Evolutionary conservation across 345 rosid species (phyloP).

Genomic region (Camelina laxa): DNA sequence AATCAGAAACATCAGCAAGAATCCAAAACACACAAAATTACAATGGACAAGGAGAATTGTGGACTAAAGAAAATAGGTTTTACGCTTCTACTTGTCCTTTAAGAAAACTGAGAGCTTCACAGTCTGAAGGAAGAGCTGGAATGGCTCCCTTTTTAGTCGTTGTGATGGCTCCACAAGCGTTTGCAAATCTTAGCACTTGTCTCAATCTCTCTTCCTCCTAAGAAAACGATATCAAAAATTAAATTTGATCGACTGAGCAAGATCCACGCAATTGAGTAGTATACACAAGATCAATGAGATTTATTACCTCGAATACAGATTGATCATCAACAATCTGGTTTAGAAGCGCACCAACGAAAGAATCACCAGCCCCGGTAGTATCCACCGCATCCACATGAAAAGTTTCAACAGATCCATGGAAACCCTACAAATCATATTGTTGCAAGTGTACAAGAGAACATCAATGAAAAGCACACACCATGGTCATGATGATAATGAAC

Average conservation of each 20-base stretch:
- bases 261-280: background rate
- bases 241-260: background rate
- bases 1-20: conserved; percentile 17
- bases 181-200: conserved; percentile 69
- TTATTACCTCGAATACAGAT: conserved; percentile 60
- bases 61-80: background rate
- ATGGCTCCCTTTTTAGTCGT: conserved; percentile 97
- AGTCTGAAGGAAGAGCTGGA: conserved; percentile 76
- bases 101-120: conserved; percentile 59
- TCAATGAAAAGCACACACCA: background rate
- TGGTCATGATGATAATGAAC: background rate
- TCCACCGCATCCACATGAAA: conserved; percentile 80
- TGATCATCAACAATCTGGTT: conserved; percentile 77
- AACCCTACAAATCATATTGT: conserved; percentile 48
- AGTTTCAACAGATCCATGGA: conserved; percentile 75
- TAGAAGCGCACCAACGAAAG: conserved; percentile 87
- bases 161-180: conserved; percentile 96
- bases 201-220: conserved; percentile 80
- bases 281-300: background rate
- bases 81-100: conserved; percentile 33
- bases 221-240: background rate
- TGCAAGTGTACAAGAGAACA: background rate
- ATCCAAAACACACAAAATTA: conserved; percentile 8
- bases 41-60: background rate
- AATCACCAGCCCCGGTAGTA: conserved; percentile 97